A percentile compares a stretch with the other conserved stretches of the same genome.
Conservation (phyloP, 345 rosid species). For the Trapa incisa region DNA sequence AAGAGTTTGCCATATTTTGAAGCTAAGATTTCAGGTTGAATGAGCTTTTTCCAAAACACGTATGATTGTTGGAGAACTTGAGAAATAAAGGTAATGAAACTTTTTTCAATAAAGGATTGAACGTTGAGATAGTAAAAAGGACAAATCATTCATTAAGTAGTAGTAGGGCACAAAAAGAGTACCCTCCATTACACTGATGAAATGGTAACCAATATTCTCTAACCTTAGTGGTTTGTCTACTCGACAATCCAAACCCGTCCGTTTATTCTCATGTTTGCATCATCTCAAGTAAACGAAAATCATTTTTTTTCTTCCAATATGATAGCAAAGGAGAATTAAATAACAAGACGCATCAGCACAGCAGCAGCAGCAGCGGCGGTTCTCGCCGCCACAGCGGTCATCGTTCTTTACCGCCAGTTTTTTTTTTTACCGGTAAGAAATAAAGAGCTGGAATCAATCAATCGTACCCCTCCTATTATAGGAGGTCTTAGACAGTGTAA, state of each 20-base stretch:
- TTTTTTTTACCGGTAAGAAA: background rate
- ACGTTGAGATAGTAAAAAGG: no score
- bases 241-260: slow-evolving; percentile 1
- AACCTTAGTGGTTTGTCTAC: slow-evolving; percentile 3
- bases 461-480: background rate
- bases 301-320: no score
- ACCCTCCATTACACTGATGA: background rate
- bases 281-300: background rate
- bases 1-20: no score
- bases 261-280: slow-evolving; percentile 5
- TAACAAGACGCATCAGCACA: background rate
- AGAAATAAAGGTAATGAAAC: no score
- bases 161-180: no score
- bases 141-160: no score
- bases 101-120: no score
- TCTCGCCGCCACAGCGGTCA: background rate
- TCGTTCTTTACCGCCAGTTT: background rate
- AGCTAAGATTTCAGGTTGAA: no score
- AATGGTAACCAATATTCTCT: background rate
- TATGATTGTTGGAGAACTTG: no score
- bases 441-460: background rate
- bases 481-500: slow-evolving; percentile 53
- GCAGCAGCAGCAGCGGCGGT: no score
- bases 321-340: background rate
- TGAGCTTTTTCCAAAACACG: no score